Evolutionary conservation across 75 land plant genomes (phyloP), one percentile per base, ranked within the genome.

Genomic region (Pinus albicaulis): DNA sequence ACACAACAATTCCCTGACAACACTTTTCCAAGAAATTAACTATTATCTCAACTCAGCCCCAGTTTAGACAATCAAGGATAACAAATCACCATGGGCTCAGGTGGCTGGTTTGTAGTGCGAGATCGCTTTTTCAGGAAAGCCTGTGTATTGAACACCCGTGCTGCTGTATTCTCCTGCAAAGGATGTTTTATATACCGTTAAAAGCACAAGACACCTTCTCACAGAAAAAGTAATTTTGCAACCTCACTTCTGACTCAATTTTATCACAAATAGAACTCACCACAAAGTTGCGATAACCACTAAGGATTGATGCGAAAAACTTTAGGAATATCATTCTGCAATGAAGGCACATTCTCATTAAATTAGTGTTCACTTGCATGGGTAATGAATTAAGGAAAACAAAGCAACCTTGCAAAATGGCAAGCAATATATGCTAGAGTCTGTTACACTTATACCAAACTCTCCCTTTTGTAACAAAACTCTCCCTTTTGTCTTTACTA

Each of bases 51-150:
- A 31, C 41, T 15, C 20, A 16, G 8, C 20, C 19, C 19, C 68
- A 17, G 34, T 28, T 64, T 64, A 16, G 34, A 64, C 26, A 28
- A 5, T 34, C 41, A 57, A 68, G n/a, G 56, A 70, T 16, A 36
- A 23, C 25, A 73, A 68, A 74, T 76, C 76, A 89, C 92, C 98
- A 94, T 91, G 19, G 93, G 81, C n/a, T 96, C 98, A 58, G 85
- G 77, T 71, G 92, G 85, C 22, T 84, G 86, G 41, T 82, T 87
- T 52, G 89, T 92, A 22, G 86, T 77, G n/a, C 98, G 85, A 76
- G 98, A 89, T 14, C 99, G 93, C 82, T 92, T 96, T 82, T 89
- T 92, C 65, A 94, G 76, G 79, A 96, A 96, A 68, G 99, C 99
- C 78, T 84, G 90, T 31, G 74, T 77, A 56, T 94, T 96, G 87